Evolutionary conservation across 306 rosid genomes (phyloP).

Genomic region (Dalbergia cultrata): DNA sequence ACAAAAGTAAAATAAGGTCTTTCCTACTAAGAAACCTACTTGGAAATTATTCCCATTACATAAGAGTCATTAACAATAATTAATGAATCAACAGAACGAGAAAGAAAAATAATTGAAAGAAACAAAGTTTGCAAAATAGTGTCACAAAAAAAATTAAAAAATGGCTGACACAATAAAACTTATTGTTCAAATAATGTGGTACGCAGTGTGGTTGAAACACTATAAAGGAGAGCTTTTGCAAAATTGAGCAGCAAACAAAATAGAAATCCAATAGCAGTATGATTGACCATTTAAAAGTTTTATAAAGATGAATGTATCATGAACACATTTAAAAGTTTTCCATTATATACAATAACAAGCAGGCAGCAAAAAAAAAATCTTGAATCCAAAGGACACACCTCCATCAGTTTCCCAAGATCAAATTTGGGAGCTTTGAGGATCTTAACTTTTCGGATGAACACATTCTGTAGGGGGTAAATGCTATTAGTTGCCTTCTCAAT

Average conservation of each 20-base stretch:
- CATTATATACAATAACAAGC: background rate
- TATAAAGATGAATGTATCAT: background rate
- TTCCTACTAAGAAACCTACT: no score
- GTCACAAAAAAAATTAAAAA: no score
- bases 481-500: constrained; percentile 86
- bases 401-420: constrained; percentile 95
- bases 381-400: constrained; percentile 52
- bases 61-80: background rate
- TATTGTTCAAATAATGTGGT: no score
- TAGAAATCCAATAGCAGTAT: background rate
- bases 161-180: no score
- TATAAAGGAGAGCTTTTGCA: no score
- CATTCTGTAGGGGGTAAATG: constrained; percentile 90
- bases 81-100: background rate
- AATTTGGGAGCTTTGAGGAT: constrained; percentile 96
- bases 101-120: background rate
- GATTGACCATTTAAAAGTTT: background rate
- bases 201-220: no score
- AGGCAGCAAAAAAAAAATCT: background rate
- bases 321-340: background rate
- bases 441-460: constrained; percentile 90
- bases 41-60: background rate
- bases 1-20: background rate
- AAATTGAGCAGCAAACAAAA: background rate
- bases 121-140: background rate